These are phyloP conservation scores for Phascolomyces articulosus DNA, from an alignment of 371 early-diverging fungal species.

Conservation along the genomic window DNA sequence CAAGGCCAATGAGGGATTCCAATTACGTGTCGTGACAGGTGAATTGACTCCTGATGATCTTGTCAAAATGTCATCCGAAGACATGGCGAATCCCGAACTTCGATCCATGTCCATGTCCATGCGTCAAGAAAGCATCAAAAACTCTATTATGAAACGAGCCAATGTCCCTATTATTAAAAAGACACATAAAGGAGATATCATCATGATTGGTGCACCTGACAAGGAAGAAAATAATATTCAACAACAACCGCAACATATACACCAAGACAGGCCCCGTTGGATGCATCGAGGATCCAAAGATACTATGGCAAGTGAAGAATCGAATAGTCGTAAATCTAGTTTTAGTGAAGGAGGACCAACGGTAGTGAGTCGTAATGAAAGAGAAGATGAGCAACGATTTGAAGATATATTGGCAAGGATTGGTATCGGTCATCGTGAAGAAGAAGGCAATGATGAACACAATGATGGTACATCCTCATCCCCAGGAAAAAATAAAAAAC, in stretches of 20 bases:
- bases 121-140: constrained; percentile 62
- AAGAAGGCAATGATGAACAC: constrained; percentile 8
- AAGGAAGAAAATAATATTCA: constrained; percentile 6
- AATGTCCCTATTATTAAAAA: constrained; percentile 66
- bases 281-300: not conserved
- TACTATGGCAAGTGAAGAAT: constrained; percentile 5
- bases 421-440: constrained; percentile 15
- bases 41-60: constrained; percentile 62
- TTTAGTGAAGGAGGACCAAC: constrained; percentile 13
- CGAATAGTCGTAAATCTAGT: constrained; percentile 25
- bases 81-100: constrained; percentile 78
- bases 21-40: constrained; percentile 67
- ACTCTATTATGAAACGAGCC: constrained; percentile 61
- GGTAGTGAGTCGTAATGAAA: not conserved
- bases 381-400: constrained; percentile 22
- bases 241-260: constrained; percentile 19
- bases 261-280: not conserved
- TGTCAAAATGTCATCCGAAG: constrained; percentile 73
- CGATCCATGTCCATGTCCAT: constrained; percentile 64
- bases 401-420: constrained; percentile 44
- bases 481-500: not conserved
- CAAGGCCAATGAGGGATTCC: constrained; percentile 69
- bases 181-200: constrained; percentile 78
- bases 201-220: constrained; percentile 30
- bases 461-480: no score